These are phyloP conservation scores for Colletotrichum liriopes DNA, from an alignment of 2,329 filamentous ascomycete species.

Conservation along the genomic window DNA sequence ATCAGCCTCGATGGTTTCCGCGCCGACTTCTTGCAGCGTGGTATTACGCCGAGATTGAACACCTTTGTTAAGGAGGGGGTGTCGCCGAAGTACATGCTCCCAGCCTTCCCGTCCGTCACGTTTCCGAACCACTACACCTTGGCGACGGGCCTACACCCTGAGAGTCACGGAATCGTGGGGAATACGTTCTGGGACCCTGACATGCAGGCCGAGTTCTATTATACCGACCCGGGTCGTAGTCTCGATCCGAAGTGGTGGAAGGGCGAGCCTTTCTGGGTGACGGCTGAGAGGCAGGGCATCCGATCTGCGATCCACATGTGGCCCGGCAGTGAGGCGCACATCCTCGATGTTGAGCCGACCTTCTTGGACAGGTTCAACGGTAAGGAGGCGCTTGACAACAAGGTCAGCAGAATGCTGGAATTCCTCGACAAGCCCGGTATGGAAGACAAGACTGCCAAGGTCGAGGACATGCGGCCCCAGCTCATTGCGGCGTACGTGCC, in stretches of 20 bases:
- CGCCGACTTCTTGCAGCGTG: slow-evolving; percentile 90
- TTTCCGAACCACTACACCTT: slow-evolving; percentile 98
- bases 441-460: slow-evolving; percentile 68
- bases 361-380: slow-evolving; percentile 90
- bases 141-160: slow-evolving; percentile 91
- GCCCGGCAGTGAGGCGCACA: slow-evolving; percentile 94
- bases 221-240: slow-evolving; percentile 82
- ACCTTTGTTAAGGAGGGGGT: slow-evolving; percentile 86
- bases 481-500: slow-evolving; percentile 96
- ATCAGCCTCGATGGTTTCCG: slow-evolving; percentile 97
- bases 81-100: slow-evolving; percentile 92
- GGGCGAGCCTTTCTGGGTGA: slow-evolving; percentile 94
- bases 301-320: slow-evolving; percentile 96
- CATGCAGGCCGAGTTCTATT: slow-evolving; percentile 85
- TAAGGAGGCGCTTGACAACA: slow-evolving; percentile 80
- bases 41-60: slow-evolving; percentile 86
- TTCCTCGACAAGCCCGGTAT: slow-evolving; percentile 87
- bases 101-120: slow-evolving; percentile 95
- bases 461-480: slow-evolving; percentile 79
- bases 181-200: slow-evolving; percentile 95
- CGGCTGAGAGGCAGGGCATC: slow-evolving; percentile 86
- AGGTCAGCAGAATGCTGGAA: slow-evolving; percentile 85
- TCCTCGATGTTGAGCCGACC: slow-evolving; percentile 80
- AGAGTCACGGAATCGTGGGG: slow-evolving; percentile 92
- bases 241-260: slow-evolving; percentile 94